Conservation (phyloP, 495 filamentous ascomycete species). For the Xylaria curta region DNA sequence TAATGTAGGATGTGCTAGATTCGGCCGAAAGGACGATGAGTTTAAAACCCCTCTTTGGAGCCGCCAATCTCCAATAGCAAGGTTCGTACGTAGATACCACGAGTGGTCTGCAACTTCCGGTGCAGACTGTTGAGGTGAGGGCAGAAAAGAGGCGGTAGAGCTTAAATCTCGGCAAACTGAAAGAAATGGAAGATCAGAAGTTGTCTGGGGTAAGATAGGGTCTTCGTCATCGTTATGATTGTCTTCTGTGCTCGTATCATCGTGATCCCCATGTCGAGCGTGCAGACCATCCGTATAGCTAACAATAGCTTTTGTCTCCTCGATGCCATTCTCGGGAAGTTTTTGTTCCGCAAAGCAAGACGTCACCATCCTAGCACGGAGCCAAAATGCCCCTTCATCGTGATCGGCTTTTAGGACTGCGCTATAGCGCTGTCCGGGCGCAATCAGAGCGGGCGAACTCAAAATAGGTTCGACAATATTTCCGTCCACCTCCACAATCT, state of each 20-base stretch:
- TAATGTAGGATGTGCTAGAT: constrained; percentile 49
- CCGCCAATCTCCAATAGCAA: constrained; percentile 62
- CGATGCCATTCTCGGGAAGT: constrained; percentile 51
- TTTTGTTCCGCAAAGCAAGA: constrained; percentile 59
- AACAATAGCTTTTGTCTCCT: constrained; percentile 63
- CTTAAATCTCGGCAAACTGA: constrained; percentile 52
- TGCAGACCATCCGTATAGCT: constrained; percentile 42
- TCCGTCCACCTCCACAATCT: constrained; percentile 76
- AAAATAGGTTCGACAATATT: constrained; percentile 64
- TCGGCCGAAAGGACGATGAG: constrained; percentile 58
- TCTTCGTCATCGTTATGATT: constrained; percentile 28
- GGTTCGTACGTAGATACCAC: constrained; percentile 57
- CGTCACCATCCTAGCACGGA: constrained; percentile 62
- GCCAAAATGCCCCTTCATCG: constrained; percentile 63
- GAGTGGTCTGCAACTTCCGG: constrained; percentile 52
- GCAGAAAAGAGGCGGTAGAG: constrained; percentile 43
- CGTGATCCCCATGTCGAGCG: constrained; percentile 34
- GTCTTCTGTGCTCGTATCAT: constrained; percentile 45
- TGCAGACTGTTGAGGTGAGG: constrained; percentile 46
- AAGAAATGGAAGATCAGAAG: constrained; percentile 43
- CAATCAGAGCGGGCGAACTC: constrained; percentile 58
- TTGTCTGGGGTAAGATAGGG: constrained; percentile 43
- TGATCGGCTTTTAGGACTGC: constrained; percentile 65
- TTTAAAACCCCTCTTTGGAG: constrained; percentile 63
- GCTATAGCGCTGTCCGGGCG: constrained; percentile 74